Evolutionary conservation across 164 flowering plant species (phyloP).

Genomic region (Kalanchoe fedtschenkoi): DNA sequence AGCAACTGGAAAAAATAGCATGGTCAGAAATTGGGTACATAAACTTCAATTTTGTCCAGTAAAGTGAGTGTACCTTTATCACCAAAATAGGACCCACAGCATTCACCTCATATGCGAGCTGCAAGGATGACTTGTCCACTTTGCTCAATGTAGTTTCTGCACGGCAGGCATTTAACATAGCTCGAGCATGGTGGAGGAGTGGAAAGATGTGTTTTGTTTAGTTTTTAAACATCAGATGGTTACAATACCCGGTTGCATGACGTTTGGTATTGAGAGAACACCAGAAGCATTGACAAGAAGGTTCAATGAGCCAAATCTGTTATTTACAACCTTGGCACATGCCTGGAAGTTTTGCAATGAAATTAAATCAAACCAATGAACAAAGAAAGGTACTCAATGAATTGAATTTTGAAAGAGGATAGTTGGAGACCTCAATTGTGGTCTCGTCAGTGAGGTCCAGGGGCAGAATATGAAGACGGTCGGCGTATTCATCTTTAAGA

Average conservation of each 20-base stretch:
- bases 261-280: conserved; percentile 75
- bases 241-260: conserved; percentile 71
- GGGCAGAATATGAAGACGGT: conserved; percentile 49
- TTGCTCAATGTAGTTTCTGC: conserved; percentile 86
- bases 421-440: conserved; percentile 58
- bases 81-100: conserved; percentile 88
- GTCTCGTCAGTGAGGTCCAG: conserved; percentile 70
- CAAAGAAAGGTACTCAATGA: background rate
- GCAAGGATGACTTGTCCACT: conserved; percentile 64
- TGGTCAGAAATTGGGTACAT: too few species aligned
- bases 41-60: too few species aligned
- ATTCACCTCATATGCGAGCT: conserved; percentile 83
- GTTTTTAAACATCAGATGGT: background rate
- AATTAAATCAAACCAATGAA: background rate
- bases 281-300: conserved; percentile 88
- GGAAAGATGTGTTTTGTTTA: background rate
- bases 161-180: too few species aligned
- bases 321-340: conserved; percentile 42
- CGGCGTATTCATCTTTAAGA: conserved; percentile 51
- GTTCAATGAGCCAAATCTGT: conserved; percentile 63
- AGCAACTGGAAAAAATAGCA: background rate
- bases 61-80: conserved; percentile 48
- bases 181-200: too few species aligned
- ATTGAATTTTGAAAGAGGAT: background rate
- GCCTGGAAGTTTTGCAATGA: conserved; percentile 36